These are phyloP conservation scores for Solanum clarkiae DNA, from an alignment of 257 asterid genomes.

Conservation along the genomic window DNA sequence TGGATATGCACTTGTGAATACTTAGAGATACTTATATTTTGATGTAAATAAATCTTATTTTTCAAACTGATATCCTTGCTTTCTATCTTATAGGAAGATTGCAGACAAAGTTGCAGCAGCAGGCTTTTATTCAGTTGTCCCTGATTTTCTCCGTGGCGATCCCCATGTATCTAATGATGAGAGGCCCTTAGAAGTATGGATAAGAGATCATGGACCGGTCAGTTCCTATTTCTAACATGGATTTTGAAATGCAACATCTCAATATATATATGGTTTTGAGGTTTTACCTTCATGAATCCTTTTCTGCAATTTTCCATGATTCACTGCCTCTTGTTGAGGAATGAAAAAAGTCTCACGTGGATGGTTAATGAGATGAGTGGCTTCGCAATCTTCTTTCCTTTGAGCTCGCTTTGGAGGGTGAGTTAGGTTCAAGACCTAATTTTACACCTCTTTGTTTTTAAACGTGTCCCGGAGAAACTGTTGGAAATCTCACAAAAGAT, in stretches of 20 bases:
- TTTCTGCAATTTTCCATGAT: background rate
- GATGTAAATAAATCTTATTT: background rate
- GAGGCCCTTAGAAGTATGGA: constrained; percentile 26
- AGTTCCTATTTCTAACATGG: constrained; percentile 2
- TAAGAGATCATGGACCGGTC: constrained; percentile 50
- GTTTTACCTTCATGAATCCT: background rate
- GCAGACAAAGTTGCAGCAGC: constrained; percentile 59
- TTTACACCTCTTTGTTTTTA: background rate
- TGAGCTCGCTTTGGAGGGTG: no score
- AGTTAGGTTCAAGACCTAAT: no score
- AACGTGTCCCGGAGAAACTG: background rate
- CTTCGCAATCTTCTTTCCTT: no score
- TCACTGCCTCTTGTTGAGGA: background rate
- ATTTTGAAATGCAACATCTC: no score
- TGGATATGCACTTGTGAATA: background rate
- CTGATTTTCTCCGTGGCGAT: constrained; percentile 54
- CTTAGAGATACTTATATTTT: background rate
- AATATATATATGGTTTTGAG: no score
- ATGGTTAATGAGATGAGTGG: no score
- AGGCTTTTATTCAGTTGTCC: constrained; percentile 50
- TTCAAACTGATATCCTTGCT: background rate
- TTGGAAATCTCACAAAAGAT: no score
- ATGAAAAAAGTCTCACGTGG: no score
- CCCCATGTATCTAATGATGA: constrained; percentile 10
- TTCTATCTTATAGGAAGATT: constrained; percentile 27